Base-by-base conservation (phyloP, 2,329 filamentous ascomycete genomes). In the Aspergillus candidus region DNA sequence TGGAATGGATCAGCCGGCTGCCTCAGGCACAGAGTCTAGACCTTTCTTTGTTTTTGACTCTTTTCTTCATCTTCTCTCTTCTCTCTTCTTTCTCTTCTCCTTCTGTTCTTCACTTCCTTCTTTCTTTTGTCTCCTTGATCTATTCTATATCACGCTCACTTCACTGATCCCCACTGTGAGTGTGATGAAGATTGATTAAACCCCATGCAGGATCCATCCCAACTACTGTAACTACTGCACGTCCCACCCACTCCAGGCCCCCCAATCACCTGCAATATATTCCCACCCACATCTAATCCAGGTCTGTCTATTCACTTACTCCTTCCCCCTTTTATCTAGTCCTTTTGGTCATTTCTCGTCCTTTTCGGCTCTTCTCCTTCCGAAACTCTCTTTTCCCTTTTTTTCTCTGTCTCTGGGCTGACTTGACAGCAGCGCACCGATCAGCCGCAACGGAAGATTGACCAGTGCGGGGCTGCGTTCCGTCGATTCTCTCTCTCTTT, bases 221-320 rank as follows among this genome's bases (percentile, higher is more conserved):
- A 18, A 18, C 18, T 18, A 18, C 18, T 18, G 4, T 14, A 36
- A n/a, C 35, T 18, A n/a, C 11, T 32, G 34, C 31, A 32, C 30
- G 22, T 37, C 17, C 15, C 32, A 27, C 22, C 22, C 22, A 6
- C 13, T 12, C 35, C 35, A 14, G 22, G 27, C 36, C 13, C 30
- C 27, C 10, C 15, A 47, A 50, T 53, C 51, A 49, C 52, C 55
- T 48, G 33, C 49, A 47, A 38, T 27, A 22, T 38, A 43, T 48
- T 47, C 22, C 36, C 15, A 51, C 38, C 46, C 41, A 35, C 44
- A 27, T 10, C 8, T 6, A 27, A 8, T 27, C 22, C 8, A 27
- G 22, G 22, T 27, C 22, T 10, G 31, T 43, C 43, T 50, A n/a
- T n/a, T n/a, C n/a, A n/a, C 40, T 51, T 41, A 38, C 41, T 48